These are phyloP conservation scores for Yarrowia yakushimensis DNA, from an alignment of 805 yeast genomes.

Conservation along the genomic window DNA sequence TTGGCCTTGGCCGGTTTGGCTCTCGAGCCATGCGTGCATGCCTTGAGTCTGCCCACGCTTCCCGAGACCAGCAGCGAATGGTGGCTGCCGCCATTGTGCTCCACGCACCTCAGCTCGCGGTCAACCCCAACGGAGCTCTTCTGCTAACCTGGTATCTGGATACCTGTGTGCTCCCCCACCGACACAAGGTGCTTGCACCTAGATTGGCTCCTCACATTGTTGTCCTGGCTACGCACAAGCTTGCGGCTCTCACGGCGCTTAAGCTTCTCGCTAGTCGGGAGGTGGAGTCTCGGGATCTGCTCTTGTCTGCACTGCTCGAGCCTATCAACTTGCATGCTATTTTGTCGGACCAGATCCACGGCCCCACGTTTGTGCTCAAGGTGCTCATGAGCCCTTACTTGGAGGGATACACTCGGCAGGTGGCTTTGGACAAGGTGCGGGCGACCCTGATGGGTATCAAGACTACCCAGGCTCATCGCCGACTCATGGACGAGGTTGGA, in stretches of 20 bases:
- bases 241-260: conserved; percentile 77
- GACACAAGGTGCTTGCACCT: conserved; percentile 63
- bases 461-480: conserved; percentile 70
- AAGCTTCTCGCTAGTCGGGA: conserved; percentile 70
- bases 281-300: conserved; percentile 60
- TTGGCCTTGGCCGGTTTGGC: conserved; percentile 88
- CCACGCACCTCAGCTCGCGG: conserved; percentile 72
- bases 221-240: conserved; percentile 68
- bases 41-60: conserved; percentile 70
- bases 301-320: conserved; percentile 61
- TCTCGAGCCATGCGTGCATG: conserved; percentile 94
- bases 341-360: conserved; percentile 63
- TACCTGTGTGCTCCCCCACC: conserved; percentile 63
- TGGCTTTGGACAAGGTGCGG: conserved; percentile 59
- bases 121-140: conserved; percentile 82
- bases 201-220: conserved; percentile 60
- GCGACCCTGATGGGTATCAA: conserved; percentile 58
- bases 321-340: conserved; percentile 51
- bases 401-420: conserved; percentile 55
- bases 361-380: conserved; percentile 75
- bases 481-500: conserved; percentile 91
- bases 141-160: conserved; percentile 93
- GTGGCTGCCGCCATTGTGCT: conserved; percentile 74
- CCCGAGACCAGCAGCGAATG: conserved; percentile 63
- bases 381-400: conserved; percentile 66